A percentile compares a stretch with the other conserved stretches of the same genome.
phyloP scores from a whole-genome alignment of 2,329 filamentous ascomycete genomes.

The Orbilia blumenaviensis region DNA sequence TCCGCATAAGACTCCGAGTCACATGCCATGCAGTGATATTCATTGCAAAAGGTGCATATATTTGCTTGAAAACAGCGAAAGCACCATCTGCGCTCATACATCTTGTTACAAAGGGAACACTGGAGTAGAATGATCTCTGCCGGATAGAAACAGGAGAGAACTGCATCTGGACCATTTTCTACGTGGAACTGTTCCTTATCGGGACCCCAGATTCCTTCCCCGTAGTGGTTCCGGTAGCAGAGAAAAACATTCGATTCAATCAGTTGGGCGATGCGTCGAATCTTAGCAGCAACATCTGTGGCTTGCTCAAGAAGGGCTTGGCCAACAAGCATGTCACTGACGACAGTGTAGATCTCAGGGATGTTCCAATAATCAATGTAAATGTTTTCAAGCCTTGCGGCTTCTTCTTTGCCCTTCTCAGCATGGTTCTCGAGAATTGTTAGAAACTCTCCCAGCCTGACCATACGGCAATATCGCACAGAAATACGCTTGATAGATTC shows the following conservation, averaged over 20 bases:
- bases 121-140: constrained; percentile 7
- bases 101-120: constrained; percentile 12
- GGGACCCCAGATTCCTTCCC: neutral
- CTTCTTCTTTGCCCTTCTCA: neutral
- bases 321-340: constrained; percentile 18
- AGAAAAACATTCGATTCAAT: constrained; percentile 42
- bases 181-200: neutral
- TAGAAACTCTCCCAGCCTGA: constrained; percentile 15
- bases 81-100: constrained; percentile 29
- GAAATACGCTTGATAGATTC: constrained; percentile 17
- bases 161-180: neutral
- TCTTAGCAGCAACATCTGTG: constrained; percentile 9
- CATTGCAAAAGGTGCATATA: constrained; percentile 29
- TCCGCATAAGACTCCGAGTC: neutral
- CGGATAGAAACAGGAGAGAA: constrained; percentile 17
- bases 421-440: constrained; percentile 12
- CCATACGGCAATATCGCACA: constrained; percentile 15
- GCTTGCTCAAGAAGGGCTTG: constrained; percentile 2
- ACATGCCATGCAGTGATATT: constrained; percentile 31
- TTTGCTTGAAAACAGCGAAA: constrained; percentile 23
- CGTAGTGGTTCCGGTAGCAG: constrained; percentile 33
- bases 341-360: constrained; percentile 34
- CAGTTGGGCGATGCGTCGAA: constrained; percentile 19
- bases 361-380: constrained; percentile 37
- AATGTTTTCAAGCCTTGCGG: constrained; percentile 4